These are phyloP conservation scores for Kuraishia hungarica DNA, from an alignment of 805 yeast genomes.

Conservation along the genomic window DNA sequence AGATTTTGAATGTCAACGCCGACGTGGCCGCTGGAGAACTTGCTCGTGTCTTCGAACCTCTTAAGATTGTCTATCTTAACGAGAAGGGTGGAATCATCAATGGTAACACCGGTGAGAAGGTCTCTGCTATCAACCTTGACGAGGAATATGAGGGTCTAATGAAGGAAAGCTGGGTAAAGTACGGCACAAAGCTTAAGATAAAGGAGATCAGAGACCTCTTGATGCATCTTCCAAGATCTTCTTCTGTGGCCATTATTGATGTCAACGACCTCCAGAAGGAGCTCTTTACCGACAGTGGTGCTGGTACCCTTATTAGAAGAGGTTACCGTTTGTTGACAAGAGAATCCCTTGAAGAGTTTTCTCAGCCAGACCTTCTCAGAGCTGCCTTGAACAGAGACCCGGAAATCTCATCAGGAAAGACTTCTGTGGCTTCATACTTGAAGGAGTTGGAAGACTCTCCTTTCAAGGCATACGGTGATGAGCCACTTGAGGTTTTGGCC, in stretches of 20 bases:
- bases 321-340: conserved; percentile 83
- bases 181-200: conserved; percentile 95
- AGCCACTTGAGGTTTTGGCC: conserved; percentile 90
- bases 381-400: conserved; percentile 70
- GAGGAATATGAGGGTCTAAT: conserved; percentile 89
- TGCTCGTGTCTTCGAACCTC: conserved; percentile 93
- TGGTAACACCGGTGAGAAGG: conserved; percentile 85
- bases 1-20: conserved; percentile 93
- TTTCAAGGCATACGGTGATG: conserved; percentile 87
- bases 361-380: conserved; percentile 69
- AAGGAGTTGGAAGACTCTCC: conserved; percentile 51
- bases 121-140: conserved; percentile 85
- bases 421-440: conserved; percentile 76
- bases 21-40: conserved; percentile 98
- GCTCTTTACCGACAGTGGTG: conserved; percentile 97
- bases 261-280: conserved; percentile 95
- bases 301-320: conserved; percentile 96
- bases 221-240: conserved; percentile 91
- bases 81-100: conserved; percentile 97
- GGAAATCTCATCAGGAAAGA: conserved; percentile 59
- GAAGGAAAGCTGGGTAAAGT: conserved; percentile 96
- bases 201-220: conserved; percentile 92
- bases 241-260: conserved; percentile 95
- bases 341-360: conserved; percentile 59
- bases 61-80: conserved; percentile 90